Percentiles rank a stretch among this genome's conserved stretches.
Conservation (phyloP, 2,329 filamentous ascomycete species). For the Cordyceps farinosa region DNA sequence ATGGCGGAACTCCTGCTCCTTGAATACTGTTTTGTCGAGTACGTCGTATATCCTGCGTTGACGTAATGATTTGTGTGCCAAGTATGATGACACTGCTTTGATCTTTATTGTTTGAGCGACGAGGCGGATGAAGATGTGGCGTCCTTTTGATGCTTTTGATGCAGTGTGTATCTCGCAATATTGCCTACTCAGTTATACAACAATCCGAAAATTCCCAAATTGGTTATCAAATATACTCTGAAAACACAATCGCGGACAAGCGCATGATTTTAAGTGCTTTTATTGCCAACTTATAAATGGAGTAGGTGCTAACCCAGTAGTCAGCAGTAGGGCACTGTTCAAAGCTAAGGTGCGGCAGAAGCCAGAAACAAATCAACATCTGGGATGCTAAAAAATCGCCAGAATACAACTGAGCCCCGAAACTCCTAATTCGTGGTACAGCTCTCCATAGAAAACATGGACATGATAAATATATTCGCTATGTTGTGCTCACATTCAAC, state of each 20-base stretch:
- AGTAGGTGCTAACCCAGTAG: background rate
- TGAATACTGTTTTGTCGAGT: constrained; percentile 6
- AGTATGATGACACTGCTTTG: background rate
- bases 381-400: background rate
- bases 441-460: background rate
- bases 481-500: background rate
- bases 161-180: background rate
- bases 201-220: background rate
- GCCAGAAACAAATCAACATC: background rate
- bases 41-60: background rate
- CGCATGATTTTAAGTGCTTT: background rate
- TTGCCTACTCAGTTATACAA: background rate
- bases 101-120: background rate
- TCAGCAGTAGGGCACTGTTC: background rate
- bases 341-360: background rate
- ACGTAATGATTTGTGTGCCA: background rate
- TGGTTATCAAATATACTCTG: background rate
- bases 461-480: background rate
- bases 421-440: background rate
- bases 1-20: constrained; percentile 23
- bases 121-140: background rate
- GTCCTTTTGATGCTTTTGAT: background rate
- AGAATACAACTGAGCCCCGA: background rate
- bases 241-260: background rate
- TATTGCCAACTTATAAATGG: background rate